Evolutionary conservation across 805 yeast species (phyloP), one percentile per base, ranked within the genome.

Genomic region (Ogataea ramenticola): DNA sequence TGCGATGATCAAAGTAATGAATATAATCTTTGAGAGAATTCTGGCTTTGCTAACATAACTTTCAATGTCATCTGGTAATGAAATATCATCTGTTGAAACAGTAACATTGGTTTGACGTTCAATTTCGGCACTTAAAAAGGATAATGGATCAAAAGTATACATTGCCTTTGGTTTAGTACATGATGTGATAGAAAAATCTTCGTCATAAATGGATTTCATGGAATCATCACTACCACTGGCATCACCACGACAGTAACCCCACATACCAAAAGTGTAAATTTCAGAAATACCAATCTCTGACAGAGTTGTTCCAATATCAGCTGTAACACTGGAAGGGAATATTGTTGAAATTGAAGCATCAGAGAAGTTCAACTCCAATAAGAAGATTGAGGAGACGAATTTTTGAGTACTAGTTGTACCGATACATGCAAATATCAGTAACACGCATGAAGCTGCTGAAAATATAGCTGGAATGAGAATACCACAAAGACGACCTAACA

Each of bases 171-270:
- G 77, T 10, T 67, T 54, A 15, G 75, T 64, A 60, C 95, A 86
- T 15, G 46, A 36, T 2, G 45, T 21, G 57, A 66, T 66, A 3
- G 70, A 65, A 49, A 69, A 67, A 41, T 66, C 44, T 8, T 36
- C 36, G 22, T 46, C 41, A 39, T 51, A 41, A 24, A 41, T 20
- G 5, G 27, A 31, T 9, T 20, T 22, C 30, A 17, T 29, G 36
- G 59, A 53, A 33, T 46, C 46, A 27, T 56, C 46, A 15, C 46
- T 40, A 14, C 52, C n/a, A 34, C 42, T 45, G 16, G 45, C 34
- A 4, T 43, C 39, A 20, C 80, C 82, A 43, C 66, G 53, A 60
- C 89, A 82, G 61, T 77, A 80, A 21, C 83, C 82, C 76, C 83
- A 81, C 51, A 77, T 61, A 32, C 86, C 85, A 30, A 79, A 64